phyloP scores from a whole-genome alignment of 129 eudicot genomes.

The Tagetes patula region DNA sequence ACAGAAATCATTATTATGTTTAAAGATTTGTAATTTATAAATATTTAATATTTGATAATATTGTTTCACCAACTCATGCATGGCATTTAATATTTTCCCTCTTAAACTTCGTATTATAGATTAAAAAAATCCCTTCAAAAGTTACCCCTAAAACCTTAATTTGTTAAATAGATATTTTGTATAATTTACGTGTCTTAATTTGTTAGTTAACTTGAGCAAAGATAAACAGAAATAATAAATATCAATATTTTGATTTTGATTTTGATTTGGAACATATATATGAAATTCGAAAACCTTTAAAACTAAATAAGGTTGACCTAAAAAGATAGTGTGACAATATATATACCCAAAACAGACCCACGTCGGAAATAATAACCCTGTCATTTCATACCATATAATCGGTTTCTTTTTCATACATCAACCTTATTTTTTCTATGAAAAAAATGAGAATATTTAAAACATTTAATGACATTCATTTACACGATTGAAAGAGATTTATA shows the following conservation, averaged over 20 bases:
- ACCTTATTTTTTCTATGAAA: background rate
- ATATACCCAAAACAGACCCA: background rate
- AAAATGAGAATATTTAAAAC: background rate
- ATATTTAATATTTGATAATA: no score
- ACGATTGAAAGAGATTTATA: background rate
- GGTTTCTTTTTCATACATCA: background rate
- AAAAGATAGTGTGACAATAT: background rate
- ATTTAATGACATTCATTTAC: background rate
- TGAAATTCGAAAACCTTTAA: background rate
- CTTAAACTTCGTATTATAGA: no score
- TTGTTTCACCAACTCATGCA: no score
- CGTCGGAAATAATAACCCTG: background rate
- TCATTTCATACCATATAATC: background rate
- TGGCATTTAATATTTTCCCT: no score
- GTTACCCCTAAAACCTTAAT: no score
- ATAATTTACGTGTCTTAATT: background rate
- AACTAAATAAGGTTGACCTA: background rate
- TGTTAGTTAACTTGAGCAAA: background rate
- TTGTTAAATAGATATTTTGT: no score
- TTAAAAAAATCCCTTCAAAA: no score
- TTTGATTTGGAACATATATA: no score
- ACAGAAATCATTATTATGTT: no score
- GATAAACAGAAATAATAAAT: background rate
- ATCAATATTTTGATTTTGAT: background rate
- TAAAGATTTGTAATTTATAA: no score